A percentile compares a stretch with the other conserved stretches of the same genome.
Evolutionary conservation across 140 eudicot species (phyloP).

Genomic region (Flaveria floridana): DNA sequence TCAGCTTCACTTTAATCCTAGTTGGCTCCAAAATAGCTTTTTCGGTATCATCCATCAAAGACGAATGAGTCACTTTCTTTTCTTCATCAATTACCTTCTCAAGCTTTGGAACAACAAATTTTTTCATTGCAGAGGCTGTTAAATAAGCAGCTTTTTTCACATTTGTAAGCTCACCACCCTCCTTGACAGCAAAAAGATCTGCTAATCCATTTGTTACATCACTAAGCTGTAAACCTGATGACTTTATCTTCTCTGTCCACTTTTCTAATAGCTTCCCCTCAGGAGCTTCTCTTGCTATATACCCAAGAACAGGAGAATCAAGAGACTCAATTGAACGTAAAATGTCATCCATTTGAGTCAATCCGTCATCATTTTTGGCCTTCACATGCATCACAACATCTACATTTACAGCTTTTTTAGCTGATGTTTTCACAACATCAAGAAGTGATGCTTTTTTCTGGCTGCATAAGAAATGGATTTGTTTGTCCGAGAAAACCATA

Average conservation of each 20-base stretch:
- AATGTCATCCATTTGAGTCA: constrained; percentile 36
- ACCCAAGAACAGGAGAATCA: constrained; percentile 41
- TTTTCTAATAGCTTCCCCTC: constrained; percentile 46
- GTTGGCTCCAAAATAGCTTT: constrained; percentile 44
- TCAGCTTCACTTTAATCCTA: constrained; percentile 43
- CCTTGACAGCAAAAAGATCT: constrained; percentile 48
- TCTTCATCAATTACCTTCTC: constrained; percentile 53
- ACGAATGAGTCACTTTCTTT: constrained; percentile 42
- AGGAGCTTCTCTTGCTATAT: constrained; percentile 45
- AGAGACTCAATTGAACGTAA: constrained; percentile 26
- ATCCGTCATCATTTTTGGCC: constrained; percentile 38
- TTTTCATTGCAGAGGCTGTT: constrained; percentile 47
- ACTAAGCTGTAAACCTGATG: constrained; percentile 32
- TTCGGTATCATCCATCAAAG: constrained; percentile 48
- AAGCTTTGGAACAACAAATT: constrained; percentile 50
- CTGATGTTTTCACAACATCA: constrained; percentile 38
- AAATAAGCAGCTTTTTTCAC: constrained; percentile 50
- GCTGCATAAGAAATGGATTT: constrained; percentile 48
- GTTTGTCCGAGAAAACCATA: constrained; percentile 47
- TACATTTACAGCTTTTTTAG: constrained; percentile 42
- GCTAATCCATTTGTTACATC: constrained; percentile 49
- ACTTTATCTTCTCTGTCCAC: constrained; percentile 41
- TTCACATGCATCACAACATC: constrained; percentile 52
- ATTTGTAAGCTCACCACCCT: constrained; percentile 34
- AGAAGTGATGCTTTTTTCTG: constrained; percentile 41